Conservation (phyloP, 1,139 yeast species). For the Zygosaccharomyces sapae region DNA sequence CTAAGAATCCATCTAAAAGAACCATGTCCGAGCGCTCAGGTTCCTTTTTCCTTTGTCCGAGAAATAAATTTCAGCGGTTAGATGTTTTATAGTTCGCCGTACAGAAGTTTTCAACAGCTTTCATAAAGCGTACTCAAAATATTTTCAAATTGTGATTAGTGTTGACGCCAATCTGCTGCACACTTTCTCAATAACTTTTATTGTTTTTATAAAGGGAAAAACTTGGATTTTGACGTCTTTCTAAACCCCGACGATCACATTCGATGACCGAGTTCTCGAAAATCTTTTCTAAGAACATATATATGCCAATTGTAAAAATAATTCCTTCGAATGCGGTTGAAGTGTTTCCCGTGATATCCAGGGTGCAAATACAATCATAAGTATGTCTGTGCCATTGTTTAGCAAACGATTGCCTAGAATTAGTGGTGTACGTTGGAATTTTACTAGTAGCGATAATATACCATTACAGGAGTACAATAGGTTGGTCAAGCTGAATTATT, state of each 20-base stretch:
- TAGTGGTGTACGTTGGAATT: background rate
- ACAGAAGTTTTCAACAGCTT: slow-evolving; percentile 8
- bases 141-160: background rate
- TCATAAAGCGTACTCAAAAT: background rate
- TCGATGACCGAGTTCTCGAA: slow-evolving; percentile 2
- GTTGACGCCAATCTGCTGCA: background rate
- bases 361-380: background rate
- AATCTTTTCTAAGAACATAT: background rate
- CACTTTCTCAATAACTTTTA: background rate
- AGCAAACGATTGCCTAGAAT: background rate
- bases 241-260: slow-evolving; percentile 1
- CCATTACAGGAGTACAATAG: slow-evolving; percentile 63
- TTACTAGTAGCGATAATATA: slow-evolving; percentile 14
- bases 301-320: background rate
- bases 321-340: slow-evolving; percentile 3
- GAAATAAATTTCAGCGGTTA: slow-evolving; percentile 8
- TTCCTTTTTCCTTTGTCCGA: slow-evolving; percentile 2
- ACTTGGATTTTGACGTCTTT: slow-evolving; percentile 8
- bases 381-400: background rate
- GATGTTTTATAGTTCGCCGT: too few species aligned
- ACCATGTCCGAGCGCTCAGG: slow-evolving; percentile 2
- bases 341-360: background rate
- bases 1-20: background rate
- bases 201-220: too few species aligned
- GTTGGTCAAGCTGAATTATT: slow-evolving; percentile 48